Evolutionary conservation across 2,329 filamentous ascomycete genomes (phyloP).

Genomic region (Fusarium marasasianum): DNA sequence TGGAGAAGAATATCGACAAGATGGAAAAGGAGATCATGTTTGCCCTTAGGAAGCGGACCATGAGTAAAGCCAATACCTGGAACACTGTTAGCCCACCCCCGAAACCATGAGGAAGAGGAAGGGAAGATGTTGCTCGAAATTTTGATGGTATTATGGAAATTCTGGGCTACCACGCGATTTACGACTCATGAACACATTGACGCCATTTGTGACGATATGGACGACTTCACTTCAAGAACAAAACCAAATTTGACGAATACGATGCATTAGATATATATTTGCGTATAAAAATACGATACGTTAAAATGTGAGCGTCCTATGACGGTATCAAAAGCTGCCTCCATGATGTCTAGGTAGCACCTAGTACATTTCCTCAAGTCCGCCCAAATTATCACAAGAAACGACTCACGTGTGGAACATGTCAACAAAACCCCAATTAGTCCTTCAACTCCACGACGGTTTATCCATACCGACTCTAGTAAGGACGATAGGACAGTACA

Average conservation of each 20-base stretch:
- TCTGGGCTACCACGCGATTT: conserved; percentile 8
- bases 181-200: conserved; percentile 30
- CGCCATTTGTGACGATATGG: conserved; percentile 14
- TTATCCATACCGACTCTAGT: conserved; percentile 15
- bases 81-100: conserved; percentile 51
- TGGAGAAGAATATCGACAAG: conserved; percentile 63
- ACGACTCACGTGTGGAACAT: background rate
- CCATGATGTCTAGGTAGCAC: background rate
- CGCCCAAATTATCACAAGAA: background rate
- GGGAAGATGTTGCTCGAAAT: background rate
- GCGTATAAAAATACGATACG: conserved; percentile 1
- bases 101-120: conserved; percentile 18
- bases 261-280: conserved; percentile 15
- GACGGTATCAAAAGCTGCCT: background rate
- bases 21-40: conserved; percentile 68
- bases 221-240: conserved; percentile 20
- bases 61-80: conserved; percentile 66
- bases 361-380: background rate
- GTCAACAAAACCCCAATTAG: conserved; percentile 6
- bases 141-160: background rate
- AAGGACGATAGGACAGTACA: conserved; percentile 8
- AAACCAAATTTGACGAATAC: conserved; percentile 2
- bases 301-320: conserved; percentile 11
- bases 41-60: conserved; percentile 64
- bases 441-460: conserved; percentile 34